Evolutionary conservation across 2,329 filamentous ascomycete species (phyloP).

Genomic region (Alternaria angustiovoidea): DNA sequence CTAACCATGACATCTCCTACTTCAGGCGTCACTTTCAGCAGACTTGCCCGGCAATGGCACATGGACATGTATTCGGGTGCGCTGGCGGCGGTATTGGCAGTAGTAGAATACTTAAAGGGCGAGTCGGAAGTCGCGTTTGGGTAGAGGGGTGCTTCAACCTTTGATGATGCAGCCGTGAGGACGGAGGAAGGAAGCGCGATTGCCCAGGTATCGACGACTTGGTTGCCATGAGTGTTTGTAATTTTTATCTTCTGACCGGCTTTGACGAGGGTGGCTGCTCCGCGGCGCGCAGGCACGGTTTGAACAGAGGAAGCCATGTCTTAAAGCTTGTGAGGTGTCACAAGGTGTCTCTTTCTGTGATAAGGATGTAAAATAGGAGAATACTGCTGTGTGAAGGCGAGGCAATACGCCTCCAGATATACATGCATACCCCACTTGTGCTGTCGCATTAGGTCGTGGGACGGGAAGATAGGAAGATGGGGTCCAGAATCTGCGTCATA

Average conservation of each 20-base stretch:
- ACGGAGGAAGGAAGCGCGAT: conserved; percentile 48
- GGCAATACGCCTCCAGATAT: neutral
- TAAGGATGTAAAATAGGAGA: neutral
- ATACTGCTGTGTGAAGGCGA: neutral
- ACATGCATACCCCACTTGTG: conserved; percentile 20
- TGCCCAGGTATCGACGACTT: conserved; percentile 61
- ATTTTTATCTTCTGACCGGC: conserved; percentile 55
- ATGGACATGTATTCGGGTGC: conserved; percentile 48
- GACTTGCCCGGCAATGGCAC: conserved; percentile 45
- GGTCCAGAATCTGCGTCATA: neutral
- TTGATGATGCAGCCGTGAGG: conserved; percentile 31
- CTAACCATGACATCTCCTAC: conserved; percentile 44
- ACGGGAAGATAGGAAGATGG: conserved; percentile 24
- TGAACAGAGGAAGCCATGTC: conserved; percentile 20
- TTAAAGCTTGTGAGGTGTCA: neutral
- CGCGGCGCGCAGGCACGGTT: conserved; percentile 51
- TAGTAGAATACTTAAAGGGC: conserved; percentile 29
- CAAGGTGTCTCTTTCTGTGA: neutral
- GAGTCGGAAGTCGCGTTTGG: conserved; percentile 38
- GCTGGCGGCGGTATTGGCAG: conserved; percentile 37
- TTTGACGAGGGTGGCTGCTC: conserved; percentile 52
- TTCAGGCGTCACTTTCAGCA: conserved; percentile 38
- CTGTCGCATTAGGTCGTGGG: conserved; percentile 15
- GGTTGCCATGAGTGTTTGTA: conserved; percentile 59
- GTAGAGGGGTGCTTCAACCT: conserved; percentile 38